Conservation (phyloP, 2,329 filamentous ascomycete species). For the Clarireedia homoeocarpa region DNA sequence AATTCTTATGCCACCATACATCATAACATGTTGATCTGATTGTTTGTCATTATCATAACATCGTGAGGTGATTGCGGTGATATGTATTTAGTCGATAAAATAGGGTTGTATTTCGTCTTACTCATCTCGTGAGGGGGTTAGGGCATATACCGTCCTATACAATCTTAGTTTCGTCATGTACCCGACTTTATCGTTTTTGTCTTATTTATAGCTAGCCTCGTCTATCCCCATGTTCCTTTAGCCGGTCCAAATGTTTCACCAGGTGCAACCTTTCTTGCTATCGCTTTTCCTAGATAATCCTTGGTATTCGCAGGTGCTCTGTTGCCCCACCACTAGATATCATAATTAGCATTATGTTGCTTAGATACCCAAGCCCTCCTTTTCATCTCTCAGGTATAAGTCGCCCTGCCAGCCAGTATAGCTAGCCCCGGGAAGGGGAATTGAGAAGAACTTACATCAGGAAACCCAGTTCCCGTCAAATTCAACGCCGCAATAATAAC, state of each 20-base stretch:
- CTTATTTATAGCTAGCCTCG: neutral
- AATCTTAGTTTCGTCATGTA: too few species aligned
- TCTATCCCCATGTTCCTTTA: conserved; percentile 4
- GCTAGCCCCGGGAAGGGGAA: neutral
- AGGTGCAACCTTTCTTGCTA: conserved; percentile 12
- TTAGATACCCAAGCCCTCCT: too few species aligned
- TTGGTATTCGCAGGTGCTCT: conserved; percentile 28
- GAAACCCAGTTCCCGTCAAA: conserved; percentile 50
- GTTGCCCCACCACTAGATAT: conserved; percentile 57
- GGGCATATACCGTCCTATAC: too few species aligned
- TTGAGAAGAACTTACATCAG: conserved; percentile 27
- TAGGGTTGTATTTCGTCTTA: too few species aligned
- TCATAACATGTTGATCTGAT: too few species aligned
- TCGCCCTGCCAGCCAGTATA: neutral
- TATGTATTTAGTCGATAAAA: too few species aligned
- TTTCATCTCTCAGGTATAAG: too few species aligned
- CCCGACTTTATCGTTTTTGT: too few species aligned
- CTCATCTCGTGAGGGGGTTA: too few species aligned
- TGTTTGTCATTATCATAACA: too few species aligned
- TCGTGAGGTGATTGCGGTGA: too few species aligned
- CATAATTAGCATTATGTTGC: neutral
- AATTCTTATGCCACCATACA: too few species aligned
- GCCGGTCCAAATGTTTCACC: conserved; percentile 16
- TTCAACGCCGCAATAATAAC: conserved; percentile 63
- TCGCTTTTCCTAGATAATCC: conserved; percentile 15